phyloP scores from a whole-genome alignment of 2,329 filamentous ascomycete genomes.

The Apiospora saccharicola region DNA sequence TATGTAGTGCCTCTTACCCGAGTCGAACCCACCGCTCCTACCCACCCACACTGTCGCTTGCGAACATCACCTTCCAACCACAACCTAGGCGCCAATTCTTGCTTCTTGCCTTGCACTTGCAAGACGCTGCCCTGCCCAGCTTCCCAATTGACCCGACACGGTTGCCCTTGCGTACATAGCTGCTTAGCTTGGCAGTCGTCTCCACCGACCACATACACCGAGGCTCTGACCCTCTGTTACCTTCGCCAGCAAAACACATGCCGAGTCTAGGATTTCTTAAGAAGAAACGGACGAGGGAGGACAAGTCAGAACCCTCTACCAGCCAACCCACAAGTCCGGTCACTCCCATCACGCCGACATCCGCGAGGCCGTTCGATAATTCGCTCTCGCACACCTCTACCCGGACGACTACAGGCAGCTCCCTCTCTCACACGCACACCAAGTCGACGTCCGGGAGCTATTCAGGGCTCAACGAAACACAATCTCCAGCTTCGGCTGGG shows the following conservation, averaged over 20 bases:
- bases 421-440: constrained; percentile 32
- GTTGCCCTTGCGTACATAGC: constrained; percentile 1
- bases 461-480: constrained; percentile 33
- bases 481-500: constrained; percentile 40
- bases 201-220: constrained; percentile 16
- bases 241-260: constrained; percentile 61
- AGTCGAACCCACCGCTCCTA: constrained; percentile 15
- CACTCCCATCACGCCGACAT: constrained; percentile 65
- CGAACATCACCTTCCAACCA: constrained; percentile 3
- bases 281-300: constrained; percentile 98
- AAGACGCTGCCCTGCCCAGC: neutral
- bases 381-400: constrained; percentile 47
- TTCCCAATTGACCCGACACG: constrained; percentile 12
- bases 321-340: constrained; percentile 71
- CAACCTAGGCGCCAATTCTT: neutral
- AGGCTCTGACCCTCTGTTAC: constrained; percentile 14
- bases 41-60: constrained; percentile 12
- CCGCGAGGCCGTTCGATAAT: constrained; percentile 59
- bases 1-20: constrained; percentile 3
- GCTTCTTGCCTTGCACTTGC: neutral
- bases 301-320: constrained; percentile 72
- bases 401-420: constrained; percentile 33
- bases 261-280: constrained; percentile 95
- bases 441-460: constrained; percentile 27
- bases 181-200: constrained; percentile 20